phyloP scores from a whole-genome alignment of 2,329 filamentous ascomycete genomes.

The Aspergillus fumigatiaffinis region DNA sequence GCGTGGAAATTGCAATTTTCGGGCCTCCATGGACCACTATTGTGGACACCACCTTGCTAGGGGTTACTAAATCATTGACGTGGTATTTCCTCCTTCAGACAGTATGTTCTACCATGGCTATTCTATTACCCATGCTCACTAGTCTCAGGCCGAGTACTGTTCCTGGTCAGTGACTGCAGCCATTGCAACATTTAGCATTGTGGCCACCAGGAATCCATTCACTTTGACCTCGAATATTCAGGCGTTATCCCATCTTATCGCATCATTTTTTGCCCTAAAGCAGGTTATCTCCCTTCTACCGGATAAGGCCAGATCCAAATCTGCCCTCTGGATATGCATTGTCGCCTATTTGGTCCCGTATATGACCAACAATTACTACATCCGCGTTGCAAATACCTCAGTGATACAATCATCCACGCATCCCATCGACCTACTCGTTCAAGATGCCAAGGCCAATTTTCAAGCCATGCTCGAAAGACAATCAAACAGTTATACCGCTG shows the following conservation, averaged over 20 bases:
- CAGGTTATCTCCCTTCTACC: slow-evolving; percentile 7
- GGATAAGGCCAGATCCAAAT: background rate
- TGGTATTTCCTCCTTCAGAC: slow-evolving; percentile 1
- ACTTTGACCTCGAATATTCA: background rate
- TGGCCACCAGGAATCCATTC: slow-evolving; percentile 2
- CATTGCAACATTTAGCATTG: slow-evolving; percentile 1
- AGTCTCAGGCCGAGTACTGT: slow-evolving; percentile 1
- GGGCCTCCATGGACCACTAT: background rate
- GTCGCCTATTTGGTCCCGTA: slow-evolving; percentile 1
- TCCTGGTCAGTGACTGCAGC: slow-evolving; percentile 3
- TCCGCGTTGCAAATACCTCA: background rate
- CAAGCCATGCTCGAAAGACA: background rate
- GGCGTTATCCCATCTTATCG: slow-evolving; percentile 1
- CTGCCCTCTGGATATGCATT: slow-evolving; percentile 1
- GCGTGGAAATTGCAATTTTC: background rate
- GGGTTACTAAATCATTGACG: slow-evolving; percentile 3
- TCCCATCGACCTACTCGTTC: background rate
- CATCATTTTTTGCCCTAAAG: slow-evolving; percentile 2
- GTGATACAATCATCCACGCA: background rate
- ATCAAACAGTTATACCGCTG: background rate
- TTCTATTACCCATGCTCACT: background rate
- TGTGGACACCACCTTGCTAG: background rate
- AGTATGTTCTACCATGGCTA: slow-evolving; percentile 1
- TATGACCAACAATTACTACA: background rate
- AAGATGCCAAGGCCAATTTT: slow-evolving; percentile 1